Base-by-base conservation (phyloP, 352 stramenopile genomes). In the Phytophthora tubulina region DNA sequence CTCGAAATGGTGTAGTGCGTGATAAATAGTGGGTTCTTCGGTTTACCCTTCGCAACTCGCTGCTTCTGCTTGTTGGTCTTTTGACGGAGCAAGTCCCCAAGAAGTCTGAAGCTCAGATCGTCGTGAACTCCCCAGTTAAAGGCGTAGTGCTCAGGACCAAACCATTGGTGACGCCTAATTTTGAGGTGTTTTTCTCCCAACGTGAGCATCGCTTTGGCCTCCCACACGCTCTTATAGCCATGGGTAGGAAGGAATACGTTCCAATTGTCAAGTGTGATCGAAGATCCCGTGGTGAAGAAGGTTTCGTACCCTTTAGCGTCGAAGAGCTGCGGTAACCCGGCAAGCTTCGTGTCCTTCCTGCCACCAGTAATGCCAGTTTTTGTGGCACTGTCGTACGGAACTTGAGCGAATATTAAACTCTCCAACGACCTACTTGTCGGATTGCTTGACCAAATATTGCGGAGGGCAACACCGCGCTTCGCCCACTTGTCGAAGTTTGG, bases 1-100 rank as follows among this genome's bases (percentile, higher is more conserved):
- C 78, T 88, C 15, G 77, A 86, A 63, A 89, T 89, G 57, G 77
- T 86, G 63, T 88, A 89, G 57, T 86, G 76, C 21, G 78, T 89
- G 44, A 86, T 62, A 65, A 86, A 89, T 42, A 80, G 70, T 33
- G 82, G 79, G 15, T 74, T 67, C 67, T 83, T 86, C 0, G 63
- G 33, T 13, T 80, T 31, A 0, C 67, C 65, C 3, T 44, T 62
- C 0, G 51, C 51, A 10, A 77, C 44, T 2, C 72, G 69, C 35
- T 70, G 39, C 0, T 50, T 60, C 45, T 89, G 81, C 14, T 73
- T 63, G 41, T 63, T 68, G 2, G 67, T 76, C 51, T 82, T 80
- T 63, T 85, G 81, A 6, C 73, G 38, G 39, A 89, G 56, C 27
- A 89, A 49, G 21, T 87, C 79, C 1, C 67, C 79, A 1, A 89